phyloP scores from a whole-genome alignment of 2,329 filamentous ascomycete species.

The Diplodia corticola region DNA sequence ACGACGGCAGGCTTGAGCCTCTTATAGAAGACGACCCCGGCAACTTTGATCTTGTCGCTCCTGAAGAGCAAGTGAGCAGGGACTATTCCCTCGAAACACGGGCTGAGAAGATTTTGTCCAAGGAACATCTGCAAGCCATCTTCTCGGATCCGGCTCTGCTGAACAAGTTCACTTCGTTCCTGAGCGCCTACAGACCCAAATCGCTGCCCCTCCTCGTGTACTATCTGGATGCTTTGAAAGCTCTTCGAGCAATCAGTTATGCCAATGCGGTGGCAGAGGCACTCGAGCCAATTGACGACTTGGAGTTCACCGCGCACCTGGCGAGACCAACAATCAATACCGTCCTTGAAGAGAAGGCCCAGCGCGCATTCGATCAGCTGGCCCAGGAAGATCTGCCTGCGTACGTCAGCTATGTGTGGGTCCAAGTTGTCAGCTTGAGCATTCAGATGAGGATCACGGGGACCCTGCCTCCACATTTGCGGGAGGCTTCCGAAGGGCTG shows the following conservation, averaged over 20 bases:
- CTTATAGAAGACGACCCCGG: conserved; percentile 55
- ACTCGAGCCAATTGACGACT: conserved; percentile 56
- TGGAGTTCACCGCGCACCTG: conserved; percentile 56
- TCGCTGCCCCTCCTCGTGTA: conserved; percentile 69
- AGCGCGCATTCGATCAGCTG: conserved; percentile 64
- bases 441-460: conserved; percentile 69
- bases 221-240: conserved; percentile 71
- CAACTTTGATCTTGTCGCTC: conserved; percentile 56
- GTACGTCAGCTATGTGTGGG: conserved; percentile 69
- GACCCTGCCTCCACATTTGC: conserved; percentile 62
- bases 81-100: conserved; percentile 62
- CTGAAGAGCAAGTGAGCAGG: conserved; percentile 34
- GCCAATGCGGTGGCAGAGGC: conserved; percentile 67
- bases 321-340: conserved; percentile 58
- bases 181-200: conserved; percentile 59
- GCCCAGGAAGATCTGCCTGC: conserved; percentile 69
- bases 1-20: conserved; percentile 48
- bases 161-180: conserved; percentile 66
- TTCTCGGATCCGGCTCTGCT: conserved; percentile 65
- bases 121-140: conserved; percentile 64
- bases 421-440: conserved; percentile 67
- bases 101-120: conserved; percentile 66
- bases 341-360: conserved; percentile 62
- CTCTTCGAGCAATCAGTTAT: conserved; percentile 68
- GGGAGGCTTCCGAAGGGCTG: conserved; percentile 70